These are phyloP conservation scores for Monilinia polystroma DNA, from an alignment of 2,329 filamentous ascomycete species.

Conservation along the genomic window DNA sequence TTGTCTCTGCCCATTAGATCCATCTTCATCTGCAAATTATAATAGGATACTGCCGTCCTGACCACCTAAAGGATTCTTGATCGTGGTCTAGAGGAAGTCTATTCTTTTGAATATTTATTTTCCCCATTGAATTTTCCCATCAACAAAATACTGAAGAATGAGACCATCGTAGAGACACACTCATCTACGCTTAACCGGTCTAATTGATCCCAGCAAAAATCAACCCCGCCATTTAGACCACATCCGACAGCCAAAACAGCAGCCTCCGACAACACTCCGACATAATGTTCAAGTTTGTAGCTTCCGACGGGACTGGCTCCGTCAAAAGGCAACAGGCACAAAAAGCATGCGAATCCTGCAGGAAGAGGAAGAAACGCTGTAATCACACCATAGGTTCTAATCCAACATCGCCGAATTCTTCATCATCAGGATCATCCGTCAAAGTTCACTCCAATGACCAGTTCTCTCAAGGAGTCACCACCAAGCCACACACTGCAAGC, in stretches of 20 bases:
- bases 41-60: background rate
- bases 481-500: background rate
- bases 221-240: background rate
- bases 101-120: too few relatives aligned
- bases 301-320: constrained; percentile 51
- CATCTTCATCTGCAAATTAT: background rate
- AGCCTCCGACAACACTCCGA: background rate
- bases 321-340: constrained; percentile 58
- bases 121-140: background rate
- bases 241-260: background rate
- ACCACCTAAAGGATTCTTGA: too few relatives aligned
- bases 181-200: background rate
- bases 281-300: constrained; percentile 57
- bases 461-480: background rate
- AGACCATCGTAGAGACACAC: background rate
- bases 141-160: background rate
- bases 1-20: too few relatives aligned
- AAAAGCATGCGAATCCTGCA: constrained; percentile 56
- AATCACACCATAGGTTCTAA: constrained; percentile 40
- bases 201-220: background rate
- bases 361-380: constrained; percentile 44
- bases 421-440: background rate
- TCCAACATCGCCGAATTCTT: background rate
- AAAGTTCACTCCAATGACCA: background rate
- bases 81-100: too few relatives aligned